These are phyloP conservation scores for Rhizopogon salebrosus DNA, from an alignment of 768 basidiomycete species.

Conservation along the genomic window DNA sequence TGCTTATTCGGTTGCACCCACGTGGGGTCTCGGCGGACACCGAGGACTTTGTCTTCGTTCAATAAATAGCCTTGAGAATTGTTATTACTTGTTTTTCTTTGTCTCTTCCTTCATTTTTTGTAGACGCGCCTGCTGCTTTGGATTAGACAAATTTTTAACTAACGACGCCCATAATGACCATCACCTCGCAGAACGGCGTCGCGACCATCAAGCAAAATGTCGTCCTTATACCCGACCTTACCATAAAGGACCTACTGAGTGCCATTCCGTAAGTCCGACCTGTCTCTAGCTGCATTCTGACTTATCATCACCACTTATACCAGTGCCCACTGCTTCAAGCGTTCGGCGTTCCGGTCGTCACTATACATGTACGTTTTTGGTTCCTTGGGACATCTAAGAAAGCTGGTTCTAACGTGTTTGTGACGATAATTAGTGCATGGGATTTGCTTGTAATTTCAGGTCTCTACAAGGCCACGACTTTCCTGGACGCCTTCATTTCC, in stretches of 20 bases:
- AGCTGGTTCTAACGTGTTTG: conserved; percentile 8
- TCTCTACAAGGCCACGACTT: conserved; percentile 63
- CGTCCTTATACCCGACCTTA: conserved; percentile 73
- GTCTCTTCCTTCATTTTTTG: neutral
- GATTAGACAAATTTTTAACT: conserved; percentile 4
- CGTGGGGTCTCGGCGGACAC: conserved; percentile 22
- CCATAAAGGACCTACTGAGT: conserved; percentile 81
- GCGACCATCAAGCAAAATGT: conserved; percentile 49
- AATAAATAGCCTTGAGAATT: conserved; percentile 17
- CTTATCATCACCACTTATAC: neutral
- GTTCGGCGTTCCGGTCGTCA: conserved; percentile 77
- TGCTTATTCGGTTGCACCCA: conserved; percentile 5
- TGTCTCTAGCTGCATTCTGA: neutral
- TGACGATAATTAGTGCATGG: conserved; percentile 49
- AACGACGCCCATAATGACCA: conserved; percentile 17
- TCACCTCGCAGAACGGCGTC: conserved; percentile 9
- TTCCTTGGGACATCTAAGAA: neutral
- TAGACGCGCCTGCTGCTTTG: conserved; percentile 1
- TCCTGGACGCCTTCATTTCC: conserved; percentile 58
- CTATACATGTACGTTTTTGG: conserved; percentile 60
- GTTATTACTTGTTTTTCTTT: conserved; percentile 1
- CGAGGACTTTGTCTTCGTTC: conserved; percentile 16
- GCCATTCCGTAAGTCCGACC: conserved; percentile 67
- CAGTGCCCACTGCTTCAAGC: conserved; percentile 85
- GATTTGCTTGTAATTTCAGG: conserved; percentile 67